Base-by-base conservation (phyloP, 305 asterid genomes). In the Fraxinus xanthoxyloides region DNA sequence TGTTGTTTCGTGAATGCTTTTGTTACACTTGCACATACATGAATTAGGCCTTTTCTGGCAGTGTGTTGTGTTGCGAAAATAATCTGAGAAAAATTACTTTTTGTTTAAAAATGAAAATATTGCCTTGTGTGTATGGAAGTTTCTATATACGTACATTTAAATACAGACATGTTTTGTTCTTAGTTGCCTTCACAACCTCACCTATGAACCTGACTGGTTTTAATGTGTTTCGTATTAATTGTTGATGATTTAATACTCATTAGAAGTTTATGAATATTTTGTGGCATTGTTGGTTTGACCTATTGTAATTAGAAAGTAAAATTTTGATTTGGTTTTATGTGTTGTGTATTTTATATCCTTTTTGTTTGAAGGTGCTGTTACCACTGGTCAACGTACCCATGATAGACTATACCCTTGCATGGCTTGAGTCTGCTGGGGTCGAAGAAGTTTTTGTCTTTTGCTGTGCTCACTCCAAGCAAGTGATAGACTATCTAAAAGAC, bases 401-500 rank as follows among this genome's bases (percentile, higher is more conserved):
- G 99, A 94, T 96, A 32, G 97, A 94, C 87, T 93, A 96, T 77
- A 96, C 99, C 67, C 83, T 96, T 70, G 92, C 97, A n/a, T 96
- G 99, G 99, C 98, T 96, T 73, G 97, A 96, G 84, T 93, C 97
- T 78, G 98, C 99, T 82, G 98, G 97, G 63, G 93, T 96, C 73
- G 98, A 96, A 85, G 98, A 96, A 84, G 97, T 92, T 77, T 96
- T 93, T 84, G 98, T 96, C 43, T 96, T 96, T 70, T 96, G 99
- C 84, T 94, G 97, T 70, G 98, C 99, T 72, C 99, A 96, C 86
- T 89, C 99, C 80, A 92, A 92, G 87, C 99, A 94, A 91, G 94
- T 96, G 84, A 90, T 86, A 36, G 91, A 92, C 79, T 92, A 96
- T 86, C 87, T 96, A 89, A 87, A 92, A 65, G 85, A 59, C 35